Evolutionary conservation across 257 asterid species (phyloP).

Genomic region (Misopates orontium): DNA sequence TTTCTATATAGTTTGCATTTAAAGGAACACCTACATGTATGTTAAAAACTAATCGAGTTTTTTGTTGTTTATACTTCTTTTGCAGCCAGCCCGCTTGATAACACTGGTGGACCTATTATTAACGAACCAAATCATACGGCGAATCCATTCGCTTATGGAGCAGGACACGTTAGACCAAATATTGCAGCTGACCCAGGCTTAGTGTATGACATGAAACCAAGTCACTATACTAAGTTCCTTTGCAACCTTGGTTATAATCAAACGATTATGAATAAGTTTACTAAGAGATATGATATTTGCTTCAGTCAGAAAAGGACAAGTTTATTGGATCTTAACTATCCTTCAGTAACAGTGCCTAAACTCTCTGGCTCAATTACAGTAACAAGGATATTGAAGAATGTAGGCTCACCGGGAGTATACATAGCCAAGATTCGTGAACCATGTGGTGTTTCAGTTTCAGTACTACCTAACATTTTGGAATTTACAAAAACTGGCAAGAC

Average conservation of each 20-base stretch:
- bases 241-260: slow-evolving; percentile 23
- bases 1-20: no score
- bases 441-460: slow-evolving; percentile 17
- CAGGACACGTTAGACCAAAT: slow-evolving; percentile 31
- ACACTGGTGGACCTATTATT: slow-evolving; percentile 12
- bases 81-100: slow-evolving; percentile 25
- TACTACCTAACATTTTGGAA: slow-evolving; percentile 19
- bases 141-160: slow-evolving; percentile 29
- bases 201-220: slow-evolving; percentile 22
- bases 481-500: slow-evolving; percentile 29
- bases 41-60: neutral
- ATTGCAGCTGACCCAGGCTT: slow-evolving; percentile 29
- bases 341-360: slow-evolving; percentile 33
- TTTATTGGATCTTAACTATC: slow-evolving; percentile 28
- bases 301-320: neutral
- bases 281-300: neutral
- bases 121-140: neutral
- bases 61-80: neutral
- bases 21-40: no score
- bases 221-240: slow-evolving; percentile 24
- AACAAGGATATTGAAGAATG: slow-evolving; percentile 33
- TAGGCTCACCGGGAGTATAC: slow-evolving; percentile 31
- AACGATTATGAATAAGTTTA: neutral
- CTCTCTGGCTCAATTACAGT: slow-evolving; percentile 11
- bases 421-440: slow-evolving; percentile 23